Evolutionary conservation across 2,329 filamentous ascomycete genomes (phyloP), one percentile per base, ranked within the genome.

Genomic region (Lachnellula arida): DNA sequence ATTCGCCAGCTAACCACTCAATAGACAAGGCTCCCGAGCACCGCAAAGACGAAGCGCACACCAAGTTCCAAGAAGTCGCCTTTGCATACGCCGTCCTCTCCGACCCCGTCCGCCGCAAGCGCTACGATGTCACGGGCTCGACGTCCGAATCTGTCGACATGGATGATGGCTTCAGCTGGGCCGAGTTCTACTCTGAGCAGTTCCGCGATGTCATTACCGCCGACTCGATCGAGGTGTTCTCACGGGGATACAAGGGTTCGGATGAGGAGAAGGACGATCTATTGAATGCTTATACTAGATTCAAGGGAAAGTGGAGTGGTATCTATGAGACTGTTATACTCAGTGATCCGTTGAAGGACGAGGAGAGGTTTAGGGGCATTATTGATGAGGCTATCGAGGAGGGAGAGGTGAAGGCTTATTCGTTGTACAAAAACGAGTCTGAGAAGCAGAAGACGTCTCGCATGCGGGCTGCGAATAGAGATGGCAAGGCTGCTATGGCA

Each of bases 81-180:
- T 93, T 97, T 67, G 93, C 94, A 51, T 96, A 97, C 69, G 93
- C 91, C 35, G 83, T 99, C 49, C 88, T 99, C 37, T 96, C 90
- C 34, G 90, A 97, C 65, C 79, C 87, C 22, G 78, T 80, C 19
- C 85, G 94, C 52, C 88, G 94, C 63, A 85, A 85, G 65, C 88
- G 90, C 57, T 99, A 96, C 76, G 93, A 99, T 70, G 79, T 81
- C 52, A 97, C 93, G 0, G 94, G 94, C 53, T 94, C 88, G 54
- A 97, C 92, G 0, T 84, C 89, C 11, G 92, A 97, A 69, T 86
- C 85, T 8, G 82, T 96, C 22, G 81, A 87, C 34, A 87, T 91
- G 69, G 86, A 89, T 57, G 88, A 87, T 53, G 76, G 76, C 58
- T 99, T 97, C 75, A 83, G 90, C 76, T 99, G 94, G 94, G 79